These are phyloP conservation scores for Penicillium sp. DNA, from an alignment of 2,329 filamentous ascomycete genomes.

Conservation along the genomic window DNA sequence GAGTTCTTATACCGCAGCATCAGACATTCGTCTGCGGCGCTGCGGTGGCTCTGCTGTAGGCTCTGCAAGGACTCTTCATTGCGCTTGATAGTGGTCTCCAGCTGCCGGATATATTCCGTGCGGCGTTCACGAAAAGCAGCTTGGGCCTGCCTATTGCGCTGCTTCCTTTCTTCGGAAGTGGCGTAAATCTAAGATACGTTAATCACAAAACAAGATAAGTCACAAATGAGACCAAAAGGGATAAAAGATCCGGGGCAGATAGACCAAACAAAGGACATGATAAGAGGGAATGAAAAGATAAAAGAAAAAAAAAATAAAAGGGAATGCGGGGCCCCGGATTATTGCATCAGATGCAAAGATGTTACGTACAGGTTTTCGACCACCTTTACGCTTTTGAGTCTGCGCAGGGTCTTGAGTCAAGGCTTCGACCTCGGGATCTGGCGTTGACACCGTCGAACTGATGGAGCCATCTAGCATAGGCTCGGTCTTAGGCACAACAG, in stretches of 20 bases:
- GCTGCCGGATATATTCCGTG: conserved; percentile 98
- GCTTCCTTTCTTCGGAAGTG: conserved; percentile 96
- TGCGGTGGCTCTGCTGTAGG: conserved; percentile 90
- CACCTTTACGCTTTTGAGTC: conserved; percentile 89
- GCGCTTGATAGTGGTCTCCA: conserved; percentile 94
- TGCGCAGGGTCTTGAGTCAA: conserved; percentile 45
- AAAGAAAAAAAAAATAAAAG: conserved; percentile 8
- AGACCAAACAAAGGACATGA: background rate
- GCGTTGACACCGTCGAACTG: conserved; percentile 48
- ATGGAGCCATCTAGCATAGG: conserved; percentile 43
- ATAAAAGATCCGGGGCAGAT: background rate
- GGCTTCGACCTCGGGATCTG: conserved; percentile 44
- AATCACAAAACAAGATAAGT: background rate
- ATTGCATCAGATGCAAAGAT: conserved; percentile 12
- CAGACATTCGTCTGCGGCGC: conserved; percentile 91
- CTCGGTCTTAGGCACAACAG: conserved; percentile 45
- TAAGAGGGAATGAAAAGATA: background rate
- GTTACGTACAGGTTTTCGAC: conserved; percentile 84
- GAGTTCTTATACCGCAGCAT: conserved; percentile 99
- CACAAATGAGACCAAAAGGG: background rate
- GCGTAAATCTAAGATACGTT: conserved; percentile 78
- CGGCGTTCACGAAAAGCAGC: conserved; percentile 94
- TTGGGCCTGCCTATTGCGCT: conserved; percentile 94
- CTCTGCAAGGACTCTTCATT: conserved; percentile 93
- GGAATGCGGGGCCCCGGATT: conserved; percentile 35